Conservation (phyloP, 495 filamentous ascomycete genomes). For the Cryomyces minteri region DNA sequence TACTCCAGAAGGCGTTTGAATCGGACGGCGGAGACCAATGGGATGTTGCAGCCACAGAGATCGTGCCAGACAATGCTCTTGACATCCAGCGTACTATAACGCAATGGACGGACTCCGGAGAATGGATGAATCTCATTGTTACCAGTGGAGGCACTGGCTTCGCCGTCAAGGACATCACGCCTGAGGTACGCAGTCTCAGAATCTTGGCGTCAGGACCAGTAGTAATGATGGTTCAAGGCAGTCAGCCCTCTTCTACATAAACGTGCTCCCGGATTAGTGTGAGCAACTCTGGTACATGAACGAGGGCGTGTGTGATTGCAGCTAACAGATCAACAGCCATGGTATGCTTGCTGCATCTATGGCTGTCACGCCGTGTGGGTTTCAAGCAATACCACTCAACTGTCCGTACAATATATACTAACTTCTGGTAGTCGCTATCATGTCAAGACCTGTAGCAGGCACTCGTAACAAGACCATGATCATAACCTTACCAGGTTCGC, state of each 20-base stretch:
- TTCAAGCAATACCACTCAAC: background rate
- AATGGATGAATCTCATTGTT: slow-evolving; percentile 55
- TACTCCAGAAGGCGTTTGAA: slow-evolving; percentile 48
- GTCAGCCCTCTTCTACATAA: slow-evolving; percentile 67
- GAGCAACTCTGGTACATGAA: slow-evolving; percentile 16
- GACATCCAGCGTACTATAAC: slow-evolving; percentile 57
- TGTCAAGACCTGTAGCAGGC: slow-evolving; percentile 88
- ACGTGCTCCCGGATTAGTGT: slow-evolving; percentile 77
- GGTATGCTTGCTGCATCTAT: slow-evolving; percentile 82
- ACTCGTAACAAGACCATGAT: slow-evolving; percentile 71
- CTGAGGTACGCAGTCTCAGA: slow-evolving; percentile 44
- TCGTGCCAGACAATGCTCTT: slow-evolving; percentile 61
- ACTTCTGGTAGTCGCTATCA: slow-evolving; percentile 61
- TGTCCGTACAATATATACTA: slow-evolving; percentile 2
- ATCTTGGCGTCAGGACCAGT: background rate
- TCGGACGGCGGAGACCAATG: slow-evolving; percentile 44
- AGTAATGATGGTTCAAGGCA: slow-evolving; percentile 32
- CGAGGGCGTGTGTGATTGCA: slow-evolving; percentile 1
- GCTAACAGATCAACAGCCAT: slow-evolving; percentile 38
- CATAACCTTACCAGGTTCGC: slow-evolving; percentile 82
- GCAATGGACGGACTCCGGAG: slow-evolving; percentile 45
- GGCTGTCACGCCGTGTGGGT: slow-evolving; percentile 73
- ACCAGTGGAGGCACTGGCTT: slow-evolving; percentile 93
- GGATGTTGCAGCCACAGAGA: slow-evolving; percentile 45
- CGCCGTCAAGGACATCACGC: slow-evolving; percentile 70